Evolutionary conservation across 2,329 filamentous ascomycete species (phyloP).

Genomic region (Emmonsiellopsis sp.): DNA sequence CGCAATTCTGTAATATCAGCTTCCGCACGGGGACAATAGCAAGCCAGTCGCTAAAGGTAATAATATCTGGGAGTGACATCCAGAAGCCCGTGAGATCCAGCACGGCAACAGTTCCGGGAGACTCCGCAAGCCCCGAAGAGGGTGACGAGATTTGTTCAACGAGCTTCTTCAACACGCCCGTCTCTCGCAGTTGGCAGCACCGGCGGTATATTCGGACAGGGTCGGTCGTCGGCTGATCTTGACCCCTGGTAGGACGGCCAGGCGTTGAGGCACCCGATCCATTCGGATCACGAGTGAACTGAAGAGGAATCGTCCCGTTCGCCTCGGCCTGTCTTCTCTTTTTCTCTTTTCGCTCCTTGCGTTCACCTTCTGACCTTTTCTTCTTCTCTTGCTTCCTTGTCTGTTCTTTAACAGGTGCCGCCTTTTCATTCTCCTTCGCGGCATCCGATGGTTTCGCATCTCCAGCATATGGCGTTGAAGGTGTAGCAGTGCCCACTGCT

Average conservation of each 20-base stretch:
- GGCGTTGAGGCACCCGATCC: slow-evolving; percentile 30
- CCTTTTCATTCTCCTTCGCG: slow-evolving; percentile 21
- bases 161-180: slow-evolving; percentile 81
- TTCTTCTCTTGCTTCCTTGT: slow-evolving; percentile 89
- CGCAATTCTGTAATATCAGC: slow-evolving; percentile 76
- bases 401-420: slow-evolving; percentile 30
- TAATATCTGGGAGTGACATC: slow-evolving; percentile 70
- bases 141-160: slow-evolving; percentile 74
- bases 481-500: slow-evolving; percentile 35
- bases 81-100: slow-evolving; percentile 78
- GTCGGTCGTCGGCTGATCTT: slow-evolving; percentile 73
- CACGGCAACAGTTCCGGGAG: slow-evolving; percentile 68
- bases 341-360: slow-evolving; percentile 85
- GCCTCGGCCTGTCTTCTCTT: slow-evolving; percentile 76
- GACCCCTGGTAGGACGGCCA: slow-evolving; percentile 28
- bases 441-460: slow-evolving; percentile 18
- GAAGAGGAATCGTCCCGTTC: slow-evolving; percentile 77
- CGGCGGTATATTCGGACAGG: slow-evolving; percentile 86
- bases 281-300: slow-evolving; percentile 62
- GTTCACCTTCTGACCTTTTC: slow-evolving; percentile 84
- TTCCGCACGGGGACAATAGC: slow-evolving; percentile 87
- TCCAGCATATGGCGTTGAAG: neutral
- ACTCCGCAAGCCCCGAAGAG: slow-evolving; percentile 51
- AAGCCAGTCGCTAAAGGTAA: slow-evolving; percentile 86
- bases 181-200: slow-evolving; percentile 89